Percentiles rank a stretch among this genome's conserved stretches.
Conservation (phyloP, 352 stramenopile species). For the Thalassiosira hispida region DNA sequence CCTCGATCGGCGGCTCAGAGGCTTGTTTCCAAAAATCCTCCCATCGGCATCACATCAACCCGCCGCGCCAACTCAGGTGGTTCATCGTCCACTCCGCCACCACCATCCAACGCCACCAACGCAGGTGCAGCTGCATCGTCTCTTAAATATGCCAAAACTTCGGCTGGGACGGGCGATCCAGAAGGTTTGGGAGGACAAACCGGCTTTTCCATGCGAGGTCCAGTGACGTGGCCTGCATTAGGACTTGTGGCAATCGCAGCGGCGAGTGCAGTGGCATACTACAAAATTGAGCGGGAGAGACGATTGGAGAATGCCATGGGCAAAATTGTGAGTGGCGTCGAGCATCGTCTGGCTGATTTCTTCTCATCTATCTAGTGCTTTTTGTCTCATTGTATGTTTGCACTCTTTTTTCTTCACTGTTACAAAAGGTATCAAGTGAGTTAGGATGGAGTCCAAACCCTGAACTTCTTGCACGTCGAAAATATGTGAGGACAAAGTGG, state of each 20-base stretch:
- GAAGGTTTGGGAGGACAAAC: slow-evolving; percentile 9
- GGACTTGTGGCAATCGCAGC: slow-evolving; percentile 73
- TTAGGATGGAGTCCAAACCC: slow-evolving; percentile 82
- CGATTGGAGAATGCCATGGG: slow-evolving; percentile 83
- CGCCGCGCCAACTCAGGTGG: neutral
- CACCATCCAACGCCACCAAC: slow-evolving; percentile 2
- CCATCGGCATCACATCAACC: neutral
- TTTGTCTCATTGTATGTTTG: neutral
- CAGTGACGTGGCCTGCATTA: slow-evolving; percentile 78
- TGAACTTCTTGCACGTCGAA: slow-evolving; percentile 76
- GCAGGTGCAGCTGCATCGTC: slow-evolving; percentile 13
- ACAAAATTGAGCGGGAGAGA: slow-evolving; percentile 81
- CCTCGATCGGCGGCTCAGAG: neutral
- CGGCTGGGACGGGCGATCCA: slow-evolving; percentile 47
- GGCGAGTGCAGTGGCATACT: slow-evolving; percentile 78
- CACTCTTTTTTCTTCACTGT: neutral
- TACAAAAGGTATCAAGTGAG: slow-evolving; percentile 76
- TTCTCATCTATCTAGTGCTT: neutral
- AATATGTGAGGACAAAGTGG: slow-evolving; percentile 75
- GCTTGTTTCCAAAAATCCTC: neutral
- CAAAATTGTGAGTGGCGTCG: slow-evolving; percentile 68
- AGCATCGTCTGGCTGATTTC: neutral
- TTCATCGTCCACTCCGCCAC: slow-evolving; percentile 6
- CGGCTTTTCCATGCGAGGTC: slow-evolving; percentile 54
- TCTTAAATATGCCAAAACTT: slow-evolving; percentile 60